phyloP scores from a whole-genome alignment of 768 basidiomycete species.

The Lactarius trivialis region DNA sequence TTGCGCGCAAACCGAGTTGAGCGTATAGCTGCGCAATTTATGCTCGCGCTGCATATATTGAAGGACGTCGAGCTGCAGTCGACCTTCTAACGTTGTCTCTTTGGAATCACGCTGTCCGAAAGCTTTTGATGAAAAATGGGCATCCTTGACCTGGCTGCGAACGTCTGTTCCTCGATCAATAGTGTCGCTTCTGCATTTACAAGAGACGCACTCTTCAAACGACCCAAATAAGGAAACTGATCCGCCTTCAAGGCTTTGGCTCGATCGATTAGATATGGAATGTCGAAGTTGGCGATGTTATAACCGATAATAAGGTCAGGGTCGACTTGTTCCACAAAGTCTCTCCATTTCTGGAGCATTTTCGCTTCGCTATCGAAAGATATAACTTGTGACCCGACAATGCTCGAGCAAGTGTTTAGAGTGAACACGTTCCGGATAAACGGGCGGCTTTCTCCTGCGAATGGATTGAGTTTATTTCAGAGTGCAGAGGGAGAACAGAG shows the following conservation, averaged over 20 bases:
- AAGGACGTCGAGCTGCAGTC: constrained; percentile 90
- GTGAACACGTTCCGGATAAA: constrained; percentile 97
- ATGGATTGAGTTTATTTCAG: background rate
- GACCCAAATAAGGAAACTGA: constrained; percentile 68
- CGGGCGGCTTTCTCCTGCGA: constrained; percentile 77
- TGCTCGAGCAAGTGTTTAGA: constrained; percentile 87
- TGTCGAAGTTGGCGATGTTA: constrained; percentile 90
- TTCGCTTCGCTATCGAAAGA: constrained; percentile 68
- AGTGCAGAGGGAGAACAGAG: background rate
- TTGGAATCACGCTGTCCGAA: constrained; percentile 97
- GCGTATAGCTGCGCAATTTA: constrained; percentile 92
- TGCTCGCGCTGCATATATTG: constrained; percentile 99
- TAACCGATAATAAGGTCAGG: constrained; percentile 97
- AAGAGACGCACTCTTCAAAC: constrained; percentile 25
- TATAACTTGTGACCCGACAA: constrained; percentile 96
- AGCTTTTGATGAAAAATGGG: constrained; percentile 97
- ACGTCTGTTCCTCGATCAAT: constrained; percentile 41
- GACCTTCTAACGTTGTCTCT: constrained; percentile 83
- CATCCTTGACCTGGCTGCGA: constrained; percentile 78
- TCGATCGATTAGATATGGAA: constrained; percentile 92
- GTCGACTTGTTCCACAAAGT: constrained; percentile 85
- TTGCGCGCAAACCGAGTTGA: constrained; percentile 96
- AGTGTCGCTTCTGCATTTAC: background rate
- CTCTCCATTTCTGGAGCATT: constrained; percentile 79
- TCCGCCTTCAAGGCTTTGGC: constrained; percentile 70